Percentiles rank a stretch among this genome's conserved stretches.
Evolutionary conservation across 495 filamentous ascomycete genomes (phyloP).

Genomic region (Oidiodendron maius): DNA sequence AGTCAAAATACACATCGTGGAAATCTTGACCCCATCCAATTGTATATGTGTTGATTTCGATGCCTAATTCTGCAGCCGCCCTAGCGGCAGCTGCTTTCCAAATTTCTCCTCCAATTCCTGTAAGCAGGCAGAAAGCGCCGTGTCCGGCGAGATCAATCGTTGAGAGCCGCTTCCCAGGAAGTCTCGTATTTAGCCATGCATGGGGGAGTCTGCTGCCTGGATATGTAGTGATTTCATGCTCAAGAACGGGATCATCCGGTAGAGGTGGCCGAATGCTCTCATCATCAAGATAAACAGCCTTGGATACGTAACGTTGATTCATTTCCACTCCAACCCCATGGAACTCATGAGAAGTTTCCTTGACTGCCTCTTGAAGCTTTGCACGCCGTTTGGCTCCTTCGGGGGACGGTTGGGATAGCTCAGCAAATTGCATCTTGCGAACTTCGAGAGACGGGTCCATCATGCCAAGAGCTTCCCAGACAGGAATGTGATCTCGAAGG

Average conservation of each 20-base stretch:
- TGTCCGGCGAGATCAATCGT: slow-evolving; percentile 49
- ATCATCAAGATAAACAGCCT: slow-evolving; percentile 31
- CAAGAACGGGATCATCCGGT: slow-evolving; percentile 22
- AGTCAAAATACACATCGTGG: slow-evolving; percentile 48
- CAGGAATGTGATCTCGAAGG: slow-evolving; percentile 34
- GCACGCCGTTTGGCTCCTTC: slow-evolving; percentile 30
- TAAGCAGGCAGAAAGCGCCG: slow-evolving; percentile 40
- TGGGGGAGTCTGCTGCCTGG: slow-evolving; percentile 48
- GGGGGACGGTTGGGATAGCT: slow-evolving; percentile 27
- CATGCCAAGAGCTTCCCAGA: slow-evolving; percentile 42
- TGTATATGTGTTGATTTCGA: slow-evolving; percentile 34
- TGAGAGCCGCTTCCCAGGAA: slow-evolving; percentile 35
- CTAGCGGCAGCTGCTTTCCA: slow-evolving; percentile 42
- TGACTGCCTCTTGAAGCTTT: slow-evolving; percentile 29
- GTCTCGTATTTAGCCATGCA: slow-evolving; percentile 43
- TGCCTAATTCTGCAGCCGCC: slow-evolving; percentile 24
- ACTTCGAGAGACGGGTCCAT: slow-evolving; percentile 24
- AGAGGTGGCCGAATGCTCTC: slow-evolving; percentile 26
- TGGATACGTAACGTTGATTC: slow-evolving; percentile 40
- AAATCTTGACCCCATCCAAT: slow-evolving; percentile 46
- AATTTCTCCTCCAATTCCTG: slow-evolving; percentile 41
- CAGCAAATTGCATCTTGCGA: slow-evolving; percentile 23
- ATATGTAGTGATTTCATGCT: slow-evolving; percentile 38
- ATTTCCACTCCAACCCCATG: slow-evolving; percentile 44
- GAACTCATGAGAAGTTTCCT: slow-evolving; percentile 38